These are phyloP conservation scores for Toxicodendron radicans DNA, from an alignment of 345 rosid genomes.

Conservation along the genomic window DNA sequence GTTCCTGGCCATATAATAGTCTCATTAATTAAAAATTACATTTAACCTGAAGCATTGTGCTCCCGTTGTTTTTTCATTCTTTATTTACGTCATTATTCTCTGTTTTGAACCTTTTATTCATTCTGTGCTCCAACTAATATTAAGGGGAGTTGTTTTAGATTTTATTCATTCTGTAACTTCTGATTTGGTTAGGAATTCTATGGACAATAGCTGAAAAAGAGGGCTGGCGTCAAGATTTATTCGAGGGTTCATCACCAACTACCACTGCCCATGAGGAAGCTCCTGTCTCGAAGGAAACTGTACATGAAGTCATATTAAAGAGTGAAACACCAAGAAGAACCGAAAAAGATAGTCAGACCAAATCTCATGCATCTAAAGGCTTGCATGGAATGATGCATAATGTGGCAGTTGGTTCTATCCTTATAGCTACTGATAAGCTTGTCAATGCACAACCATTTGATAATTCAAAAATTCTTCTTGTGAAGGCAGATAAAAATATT, in stretches of 20 bases:
- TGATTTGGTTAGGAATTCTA: slow-evolving; percentile 47
- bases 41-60: not conserved
- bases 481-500: slow-evolving; percentile 46
- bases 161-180: not conserved
- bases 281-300: slow-evolving; percentile 36
- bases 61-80: not conserved
- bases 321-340: slow-evolving; percentile 31
- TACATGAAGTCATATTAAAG: slow-evolving; percentile 54
- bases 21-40: not conserved
- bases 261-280: slow-evolving; percentile 21
- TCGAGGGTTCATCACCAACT: slow-evolving; percentile 26
- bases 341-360: slow-evolving; percentile 23
- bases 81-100: not conserved
- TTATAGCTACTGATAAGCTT: slow-evolving; percentile 68
- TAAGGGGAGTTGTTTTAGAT: not conserved
- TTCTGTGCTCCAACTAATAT: not conserved
- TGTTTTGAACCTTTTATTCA: not conserved
- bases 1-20: not conserved
- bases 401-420: slow-evolving; percentile 61
- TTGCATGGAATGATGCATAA: slow-evolving; percentile 27
- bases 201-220: slow-evolving; percentile 37
- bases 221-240: slow-evolving; percentile 28
- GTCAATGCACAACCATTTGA: slow-evolving; percentile 51
- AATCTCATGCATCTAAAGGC: slow-evolving; percentile 24
- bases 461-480: slow-evolving; percentile 61